A percentile compares a stretch with the other conserved stretches of the same genome.
Evolutionary conservation across 2,329 filamentous ascomycete genomes (phyloP).

Genomic region (Helminthosporium solani): DNA sequence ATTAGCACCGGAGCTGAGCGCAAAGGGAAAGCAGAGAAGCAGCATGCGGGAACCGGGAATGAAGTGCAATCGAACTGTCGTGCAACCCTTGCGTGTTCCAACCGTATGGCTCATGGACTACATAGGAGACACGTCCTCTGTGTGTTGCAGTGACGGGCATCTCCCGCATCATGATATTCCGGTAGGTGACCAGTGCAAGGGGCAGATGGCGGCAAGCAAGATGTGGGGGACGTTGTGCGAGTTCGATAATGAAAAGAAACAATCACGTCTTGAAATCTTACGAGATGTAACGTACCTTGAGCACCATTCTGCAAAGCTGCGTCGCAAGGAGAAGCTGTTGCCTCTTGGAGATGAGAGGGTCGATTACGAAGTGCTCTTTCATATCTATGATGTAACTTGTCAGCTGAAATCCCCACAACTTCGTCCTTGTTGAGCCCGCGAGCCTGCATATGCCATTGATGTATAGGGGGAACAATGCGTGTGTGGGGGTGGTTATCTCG

Average conservation of each 20-base stretch:
- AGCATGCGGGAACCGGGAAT: not conserved
- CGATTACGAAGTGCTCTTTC: slow-evolving; percentile 97
- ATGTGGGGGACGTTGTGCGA: slow-evolving; percentile 7
- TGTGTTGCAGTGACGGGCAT: slow-evolving; percentile 11
- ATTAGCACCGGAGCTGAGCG: slow-evolving; percentile 8
- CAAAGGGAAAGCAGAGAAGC: slow-evolving; percentile 3
- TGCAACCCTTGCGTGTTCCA: slow-evolving; percentile 2
- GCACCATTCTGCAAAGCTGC: slow-evolving; percentile 87
- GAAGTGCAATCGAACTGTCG: not conserved
- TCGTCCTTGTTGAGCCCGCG: not conserved
- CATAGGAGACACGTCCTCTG: slow-evolving; percentile 1
- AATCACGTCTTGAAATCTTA: slow-evolving; percentile 20
- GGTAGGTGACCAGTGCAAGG: slow-evolving; percentile 6
- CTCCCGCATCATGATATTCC: slow-evolving; percentile 1
- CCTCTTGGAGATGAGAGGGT: slow-evolving; percentile 96
- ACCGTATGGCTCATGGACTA: slow-evolving; percentile 9
- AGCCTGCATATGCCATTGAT: not conserved
- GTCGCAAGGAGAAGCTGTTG: slow-evolving; percentile 96
- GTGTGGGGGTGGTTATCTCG: slow-evolving; percentile 23
- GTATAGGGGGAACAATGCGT: slow-evolving; percentile 13
- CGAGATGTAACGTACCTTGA: slow-evolving; percentile 53
- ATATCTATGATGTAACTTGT: slow-evolving; percentile 63
- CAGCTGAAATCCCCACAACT: slow-evolving; percentile 17
- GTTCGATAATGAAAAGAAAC: slow-evolving; percentile 9
- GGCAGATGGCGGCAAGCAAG: slow-evolving; percentile 8